Percentiles rank a stretch among this genome's conserved stretches.
Conservation (phyloP, 1,139 yeast species). For the Debaryomyces singareniensis region DNA sequence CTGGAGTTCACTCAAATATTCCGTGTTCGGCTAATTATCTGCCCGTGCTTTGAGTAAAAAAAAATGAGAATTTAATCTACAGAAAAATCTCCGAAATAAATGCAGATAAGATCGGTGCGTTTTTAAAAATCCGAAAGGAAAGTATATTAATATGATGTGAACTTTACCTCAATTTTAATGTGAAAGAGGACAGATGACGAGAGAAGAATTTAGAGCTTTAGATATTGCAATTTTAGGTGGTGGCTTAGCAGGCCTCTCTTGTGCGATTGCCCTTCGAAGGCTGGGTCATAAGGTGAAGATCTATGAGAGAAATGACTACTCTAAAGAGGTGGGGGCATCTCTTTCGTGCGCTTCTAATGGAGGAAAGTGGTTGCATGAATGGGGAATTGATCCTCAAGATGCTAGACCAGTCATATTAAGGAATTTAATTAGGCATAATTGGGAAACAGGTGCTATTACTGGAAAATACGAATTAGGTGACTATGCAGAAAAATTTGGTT, state of each 20-base stretch:
- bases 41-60: too few species aligned
- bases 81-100: too few species aligned
- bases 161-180: too few species aligned
- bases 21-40: too few species aligned
- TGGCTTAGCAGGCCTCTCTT: conserved; percentile 13
- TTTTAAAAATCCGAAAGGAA: too few species aligned
- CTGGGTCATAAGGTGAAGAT: conserved; percentile 13
- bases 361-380: conserved; percentile 12
- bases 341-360: conserved; percentile 17
- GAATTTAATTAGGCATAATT: conserved; percentile 11
- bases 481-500: conserved; percentile 16
- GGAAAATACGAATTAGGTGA: conserved; percentile 17
- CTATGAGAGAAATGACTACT: conserved; percentile 14
- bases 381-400: conserved; percentile 11
- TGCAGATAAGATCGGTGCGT: too few species aligned
- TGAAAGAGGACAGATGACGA: too few species aligned
- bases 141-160: too few species aligned
- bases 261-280: conserved; percentile 11
- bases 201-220: conserved; percentile 5
- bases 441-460: conserved; percentile 10
- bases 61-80: too few species aligned
- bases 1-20: too few species aligned
- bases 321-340: conserved; percentile 17
- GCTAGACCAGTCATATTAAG: conserved; percentile 13
- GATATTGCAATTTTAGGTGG: conserved; percentile 13